A percentile compares a stretch with the other conserved stretches of the same genome.
These are phyloP conservation scores for Trichoderma breve DNA, from an alignment of 2,329 filamentous ascomycete species.

Conservation along the genomic window DNA sequence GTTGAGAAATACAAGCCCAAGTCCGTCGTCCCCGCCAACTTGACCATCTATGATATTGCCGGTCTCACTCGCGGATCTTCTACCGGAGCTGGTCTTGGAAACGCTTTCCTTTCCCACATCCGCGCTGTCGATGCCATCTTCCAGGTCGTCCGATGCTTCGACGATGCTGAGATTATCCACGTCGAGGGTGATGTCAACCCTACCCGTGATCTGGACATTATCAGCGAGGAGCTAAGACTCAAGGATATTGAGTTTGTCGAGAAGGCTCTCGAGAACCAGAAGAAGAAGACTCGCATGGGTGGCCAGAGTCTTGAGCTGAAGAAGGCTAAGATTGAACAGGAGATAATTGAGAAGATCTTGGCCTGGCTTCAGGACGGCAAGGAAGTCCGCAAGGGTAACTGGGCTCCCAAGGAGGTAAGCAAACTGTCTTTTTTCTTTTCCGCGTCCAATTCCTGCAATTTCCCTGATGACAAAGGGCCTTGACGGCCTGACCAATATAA, in stretches of 20 bases:
- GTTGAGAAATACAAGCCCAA: slow-evolving; percentile 97
- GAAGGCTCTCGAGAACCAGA: slow-evolving; percentile 86
- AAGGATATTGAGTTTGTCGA: slow-evolving; percentile 99
- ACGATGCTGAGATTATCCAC: slow-evolving; percentile 99
- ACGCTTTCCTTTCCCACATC: slow-evolving; percentile 97
- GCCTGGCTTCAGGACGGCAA: slow-evolving; percentile 82
- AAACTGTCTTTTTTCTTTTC: slow-evolving; percentile 23
- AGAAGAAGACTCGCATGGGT: slow-evolving; percentile 92
- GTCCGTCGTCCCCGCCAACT: slow-evolving; percentile 91
- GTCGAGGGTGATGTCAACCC: slow-evolving; percentile 98
- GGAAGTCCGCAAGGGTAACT: slow-evolving; percentile 87
- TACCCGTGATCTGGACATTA: slow-evolving; percentile 89
- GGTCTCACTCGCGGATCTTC: slow-evolving; percentile 94
- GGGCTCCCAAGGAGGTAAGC: slow-evolving; percentile 92
- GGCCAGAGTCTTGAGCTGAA: slow-evolving; percentile 97
- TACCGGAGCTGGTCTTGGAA: slow-evolving; percentile 94
- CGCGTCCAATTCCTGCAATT: slow-evolving; percentile 30
- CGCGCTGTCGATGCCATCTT: slow-evolving; percentile 98
- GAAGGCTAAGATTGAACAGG: slow-evolving; percentile 92
- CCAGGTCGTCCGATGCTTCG: slow-evolving; percentile 94
- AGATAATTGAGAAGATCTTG: slow-evolving; percentile 86
- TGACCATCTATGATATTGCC: slow-evolving; percentile 98
- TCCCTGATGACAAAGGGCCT: slow-evolving; percentile 98
- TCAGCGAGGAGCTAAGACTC: slow-evolving; percentile 91
- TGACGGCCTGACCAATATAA: slow-evolving; percentile 82